Conservation (phyloP, 148 eudicot genomes). For the Fallopia convolvulus region DNA sequence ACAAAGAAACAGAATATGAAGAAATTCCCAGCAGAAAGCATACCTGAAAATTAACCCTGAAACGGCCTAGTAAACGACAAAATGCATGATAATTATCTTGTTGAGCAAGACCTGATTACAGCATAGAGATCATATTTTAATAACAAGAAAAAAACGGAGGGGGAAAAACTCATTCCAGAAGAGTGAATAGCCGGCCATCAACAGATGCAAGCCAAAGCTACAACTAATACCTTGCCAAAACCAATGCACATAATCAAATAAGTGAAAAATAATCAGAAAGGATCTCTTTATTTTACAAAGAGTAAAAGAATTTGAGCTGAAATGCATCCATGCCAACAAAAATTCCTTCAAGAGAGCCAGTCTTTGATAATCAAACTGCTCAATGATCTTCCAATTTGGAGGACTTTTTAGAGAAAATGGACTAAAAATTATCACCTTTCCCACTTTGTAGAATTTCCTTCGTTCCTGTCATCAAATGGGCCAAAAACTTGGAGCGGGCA, state of each 20-base stretch:
- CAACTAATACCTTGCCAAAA: not conserved
- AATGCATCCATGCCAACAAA: not conserved
- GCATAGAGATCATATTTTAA: not conserved
- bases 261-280: not conserved
- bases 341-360: not conserved
- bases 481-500: constrained; percentile 57
- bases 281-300: not conserved
- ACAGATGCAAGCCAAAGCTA: not conserved
- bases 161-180: not conserved
- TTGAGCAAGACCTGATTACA: constrained; percentile 71
- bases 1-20: not conserved
- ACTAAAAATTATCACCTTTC: constrained; percentile 37
- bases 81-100: constrained; percentile 94
- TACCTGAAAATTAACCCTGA: constrained; percentile 21
- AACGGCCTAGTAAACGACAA: constrained; percentile 95
- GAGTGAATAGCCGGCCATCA: not conserved
- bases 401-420: not conserved
- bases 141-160: not conserved
- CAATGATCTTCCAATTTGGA: not conserved
- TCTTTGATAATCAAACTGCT: not conserved
- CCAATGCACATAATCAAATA: not conserved
- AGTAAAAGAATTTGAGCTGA: not conserved
- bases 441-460: constrained; percentile 76
- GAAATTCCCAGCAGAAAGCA: not conserved
- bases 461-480: constrained; percentile 69